Evolutionary conservation across 108 stramenopile genomes (phyloP).

Genomic region (Cyclotella sp.): DNA sequence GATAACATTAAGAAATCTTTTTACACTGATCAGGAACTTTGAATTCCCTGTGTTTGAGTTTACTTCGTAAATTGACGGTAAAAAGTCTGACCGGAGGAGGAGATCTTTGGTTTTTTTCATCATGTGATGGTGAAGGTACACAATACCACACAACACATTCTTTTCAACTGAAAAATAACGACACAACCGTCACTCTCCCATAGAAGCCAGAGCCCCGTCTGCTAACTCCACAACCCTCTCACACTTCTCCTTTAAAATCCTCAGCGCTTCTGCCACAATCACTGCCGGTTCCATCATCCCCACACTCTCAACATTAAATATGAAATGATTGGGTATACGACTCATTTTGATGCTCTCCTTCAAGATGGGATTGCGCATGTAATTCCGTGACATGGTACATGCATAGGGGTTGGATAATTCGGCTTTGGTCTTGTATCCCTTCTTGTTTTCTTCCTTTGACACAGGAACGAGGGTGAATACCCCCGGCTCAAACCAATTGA

Average conservation of each 20-base stretch:
- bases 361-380: constrained; percentile 84
- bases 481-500: constrained; percentile 88
- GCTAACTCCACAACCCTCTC: constrained; percentile 41
- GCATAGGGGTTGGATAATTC: constrained; percentile 87
- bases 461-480: constrained; percentile 81
- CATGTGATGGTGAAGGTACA: too few species aligned
- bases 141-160: background rate
- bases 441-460: constrained; percentile 31
- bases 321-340: constrained; percentile 94
- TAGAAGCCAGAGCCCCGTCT: constrained; percentile 25
- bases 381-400: constrained; percentile 98
- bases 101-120: too few species aligned
- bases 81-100: too few species aligned
- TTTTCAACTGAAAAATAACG: background rate
- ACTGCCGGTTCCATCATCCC: constrained; percentile 90
- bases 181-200: background rate
- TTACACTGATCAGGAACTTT: too few species aligned
- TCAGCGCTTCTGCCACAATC: constrained; percentile 82
- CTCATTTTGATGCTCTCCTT: constrained; percentile 83
- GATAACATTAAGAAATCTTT: too few species aligned
- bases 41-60: too few species aligned
- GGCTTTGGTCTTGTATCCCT: constrained; percentile 57
- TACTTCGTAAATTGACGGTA: too few species aligned
- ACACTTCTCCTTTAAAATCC: constrained; percentile 78
- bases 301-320: constrained; percentile 95